A percentile compares a stretch with the other conserved stretches of the same genome.
Evolutionary conservation across 768 basidiomycete species (phyloP).

Genomic region (Leccinum disarticulatum): DNA sequence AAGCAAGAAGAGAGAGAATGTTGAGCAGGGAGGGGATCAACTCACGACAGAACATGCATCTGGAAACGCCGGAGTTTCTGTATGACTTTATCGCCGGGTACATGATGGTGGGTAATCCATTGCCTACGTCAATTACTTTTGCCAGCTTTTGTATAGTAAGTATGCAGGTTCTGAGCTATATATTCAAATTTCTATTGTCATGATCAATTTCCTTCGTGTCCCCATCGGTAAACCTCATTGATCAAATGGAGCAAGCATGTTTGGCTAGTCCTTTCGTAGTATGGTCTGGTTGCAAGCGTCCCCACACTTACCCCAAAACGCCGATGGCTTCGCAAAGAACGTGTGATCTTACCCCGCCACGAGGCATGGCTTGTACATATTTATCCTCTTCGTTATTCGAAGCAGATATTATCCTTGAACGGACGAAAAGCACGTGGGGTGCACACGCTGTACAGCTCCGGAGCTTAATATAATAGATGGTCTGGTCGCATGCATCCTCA

Average conservation of each 20-base stretch:
- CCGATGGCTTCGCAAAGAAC: no score
- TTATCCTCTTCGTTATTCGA: no score
- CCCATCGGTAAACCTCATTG: background rate
- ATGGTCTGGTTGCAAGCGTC: background rate
- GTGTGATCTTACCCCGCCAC: no score
- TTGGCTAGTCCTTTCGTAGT: background rate
- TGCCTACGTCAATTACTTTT: background rate
- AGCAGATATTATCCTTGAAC: no score
- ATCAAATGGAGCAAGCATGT: background rate
- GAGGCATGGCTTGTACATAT: no score
- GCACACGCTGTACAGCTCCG: no score
- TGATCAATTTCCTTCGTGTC: no score
- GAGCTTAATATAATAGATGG: no score
- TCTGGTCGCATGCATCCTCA: background rate
- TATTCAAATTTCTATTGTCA: background rate
- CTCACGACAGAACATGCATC: background rate
- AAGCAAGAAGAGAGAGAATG: background rate
- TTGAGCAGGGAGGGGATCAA: background rate
- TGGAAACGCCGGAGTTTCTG: background rate
- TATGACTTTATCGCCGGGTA: background rate
- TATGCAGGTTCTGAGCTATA: background rate
- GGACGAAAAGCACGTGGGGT: no score
- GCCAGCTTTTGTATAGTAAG: background rate
- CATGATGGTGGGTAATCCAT: background rate
- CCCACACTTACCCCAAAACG: no score